Percentiles rank a stretch among this genome's conserved stretches.
These are phyloP conservation scores for Fusarium sp. DNA, from an alignment of 2,329 filamentous ascomycete genomes.

Conservation along the genomic window DNA sequence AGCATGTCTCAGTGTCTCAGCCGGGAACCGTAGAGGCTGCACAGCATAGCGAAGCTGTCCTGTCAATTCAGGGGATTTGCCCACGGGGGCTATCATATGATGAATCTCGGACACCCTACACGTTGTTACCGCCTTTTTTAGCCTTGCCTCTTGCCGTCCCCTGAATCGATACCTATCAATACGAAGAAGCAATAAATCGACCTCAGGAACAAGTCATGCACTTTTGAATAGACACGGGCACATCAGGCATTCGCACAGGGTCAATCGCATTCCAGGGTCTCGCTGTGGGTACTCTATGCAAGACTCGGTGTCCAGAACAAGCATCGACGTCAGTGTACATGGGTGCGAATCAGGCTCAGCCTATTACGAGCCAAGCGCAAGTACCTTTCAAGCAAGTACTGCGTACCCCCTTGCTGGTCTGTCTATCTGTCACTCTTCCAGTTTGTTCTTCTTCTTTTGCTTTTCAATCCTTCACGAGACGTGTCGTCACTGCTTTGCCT, in stretches of 20 bases:
- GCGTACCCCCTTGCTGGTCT: constrained; percentile 6
- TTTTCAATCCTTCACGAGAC: neutral
- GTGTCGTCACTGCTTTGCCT: constrained; percentile 8
- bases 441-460: neutral
- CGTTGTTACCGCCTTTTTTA: neutral
- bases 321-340: constrained; percentile 31
- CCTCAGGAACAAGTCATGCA: constrained; percentile 36
- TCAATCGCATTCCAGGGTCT: neutral
- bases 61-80: constrained; percentile 38
- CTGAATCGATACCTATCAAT: neutral
- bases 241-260: constrained; percentile 3
- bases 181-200: neutral
- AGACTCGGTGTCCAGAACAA: constrained; percentile 7
- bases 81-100: constrained; percentile 33
- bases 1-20: constrained; percentile 25
- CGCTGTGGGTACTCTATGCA: constrained; percentile 6
- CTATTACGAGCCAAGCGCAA: constrained; percentile 24
- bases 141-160: neutral
- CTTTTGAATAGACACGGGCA: neutral
- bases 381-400: constrained; percentile 23
- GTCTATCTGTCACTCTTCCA: neutral
- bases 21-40: constrained; percentile 15
- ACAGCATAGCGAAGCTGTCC: constrained; percentile 15
- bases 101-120: constrained; percentile 9
- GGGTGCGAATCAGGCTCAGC: constrained; percentile 24